Percentiles rank a stretch among this genome's conserved stretches.
phyloP scores from a whole-genome alignment of 768 basidiomycete species.

The Pulveroboletus sp. region DNA sequence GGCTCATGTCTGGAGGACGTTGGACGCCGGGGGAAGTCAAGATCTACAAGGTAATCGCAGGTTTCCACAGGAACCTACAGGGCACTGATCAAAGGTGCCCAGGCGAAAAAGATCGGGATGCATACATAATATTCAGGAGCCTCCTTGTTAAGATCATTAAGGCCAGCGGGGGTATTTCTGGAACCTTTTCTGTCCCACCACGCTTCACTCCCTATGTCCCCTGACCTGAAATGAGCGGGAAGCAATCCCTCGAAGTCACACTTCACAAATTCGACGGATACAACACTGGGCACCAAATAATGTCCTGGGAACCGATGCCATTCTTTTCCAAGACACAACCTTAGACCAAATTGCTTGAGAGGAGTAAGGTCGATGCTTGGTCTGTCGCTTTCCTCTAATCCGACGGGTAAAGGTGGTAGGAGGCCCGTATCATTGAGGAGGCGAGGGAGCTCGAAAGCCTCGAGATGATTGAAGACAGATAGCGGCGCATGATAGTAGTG shows the following conservation, averaged over 20 bases:
- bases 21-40: conserved; percentile 76
- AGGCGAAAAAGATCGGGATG: conserved; percentile 4
- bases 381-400: conserved; percentile 40
- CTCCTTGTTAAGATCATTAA: conserved; percentile 89
- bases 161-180: conserved; percentile 49
- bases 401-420: conserved; percentile 43
- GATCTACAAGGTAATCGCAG: conserved; percentile 90
- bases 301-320: conserved; percentile 94
- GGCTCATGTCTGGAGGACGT: conserved; percentile 58
- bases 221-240: conserved; percentile 68
- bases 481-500: conserved; percentile 91
- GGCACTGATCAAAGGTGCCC: conserved; percentile 4
- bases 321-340: conserved; percentile 86
- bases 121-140: conserved; percentile 74
- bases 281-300: conserved; percentile 78
- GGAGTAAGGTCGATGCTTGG: conserved; percentile 61
- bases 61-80: conserved; percentile 58
- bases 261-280: conserved; percentile 85
- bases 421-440: conserved; percentile 71
- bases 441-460: conserved; percentile 73
- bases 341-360: conserved; percentile 64
- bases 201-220: conserved; percentile 23
- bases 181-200: conserved; percentile 51
- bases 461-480: conserved; percentile 62
- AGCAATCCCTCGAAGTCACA: conserved; percentile 88